These are phyloP conservation scores for Elsinoe necatrix DNA, from an alignment of 2,329 filamentous ascomycete genomes.

Conservation along the genomic window DNA sequence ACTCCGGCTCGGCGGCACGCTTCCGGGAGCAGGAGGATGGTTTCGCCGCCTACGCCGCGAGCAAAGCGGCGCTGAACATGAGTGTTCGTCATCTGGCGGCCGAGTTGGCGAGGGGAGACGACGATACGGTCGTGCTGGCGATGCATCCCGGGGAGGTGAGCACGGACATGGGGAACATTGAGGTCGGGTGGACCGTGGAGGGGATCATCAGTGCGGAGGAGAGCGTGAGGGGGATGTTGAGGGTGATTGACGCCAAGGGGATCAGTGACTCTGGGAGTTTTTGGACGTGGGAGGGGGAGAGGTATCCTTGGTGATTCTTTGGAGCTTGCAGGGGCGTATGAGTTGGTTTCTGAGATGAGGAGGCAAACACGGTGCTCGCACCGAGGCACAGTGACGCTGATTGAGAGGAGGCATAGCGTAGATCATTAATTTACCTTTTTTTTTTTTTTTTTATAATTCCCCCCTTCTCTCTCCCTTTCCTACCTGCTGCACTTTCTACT, in stretches of 20 bases:
- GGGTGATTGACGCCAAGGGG: conserved; percentile 43
- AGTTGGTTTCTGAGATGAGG: not conserved
- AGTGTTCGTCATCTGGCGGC: conserved; percentile 48
- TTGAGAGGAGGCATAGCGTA: not conserved
- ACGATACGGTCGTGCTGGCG: conserved; percentile 43
- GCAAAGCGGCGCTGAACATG: conserved; percentile 51
- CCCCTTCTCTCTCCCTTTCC: not conserved
- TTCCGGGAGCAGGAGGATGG: conserved; percentile 50
- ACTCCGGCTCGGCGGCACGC: conserved; percentile 44
- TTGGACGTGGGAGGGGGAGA: conserved; percentile 47
- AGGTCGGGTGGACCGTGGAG: conserved; percentile 44
- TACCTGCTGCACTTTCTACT: conserved; percentile 24
- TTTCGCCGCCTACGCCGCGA: conserved; percentile 50
- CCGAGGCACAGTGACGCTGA: not conserved
- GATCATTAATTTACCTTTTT: conserved; percentile 6
- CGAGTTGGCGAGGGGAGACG: conserved; percentile 44
- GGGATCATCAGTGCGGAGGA: conserved; percentile 45
- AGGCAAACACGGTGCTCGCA: not conserved
- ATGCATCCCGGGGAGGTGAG: conserved; percentile 51
- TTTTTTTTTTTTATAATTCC: no score
- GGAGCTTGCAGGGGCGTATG: no score
- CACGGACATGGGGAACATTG: conserved; percentile 48
- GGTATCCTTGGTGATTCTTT: conserved; percentile 31
- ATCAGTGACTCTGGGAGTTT: conserved; percentile 46
- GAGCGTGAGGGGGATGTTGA: conserved; percentile 43